Percentiles rank a stretch among this genome's conserved stretches.
Conservation (phyloP, 495 filamentous ascomycete genomes). For the Aspergillus cavernicola region DNA sequence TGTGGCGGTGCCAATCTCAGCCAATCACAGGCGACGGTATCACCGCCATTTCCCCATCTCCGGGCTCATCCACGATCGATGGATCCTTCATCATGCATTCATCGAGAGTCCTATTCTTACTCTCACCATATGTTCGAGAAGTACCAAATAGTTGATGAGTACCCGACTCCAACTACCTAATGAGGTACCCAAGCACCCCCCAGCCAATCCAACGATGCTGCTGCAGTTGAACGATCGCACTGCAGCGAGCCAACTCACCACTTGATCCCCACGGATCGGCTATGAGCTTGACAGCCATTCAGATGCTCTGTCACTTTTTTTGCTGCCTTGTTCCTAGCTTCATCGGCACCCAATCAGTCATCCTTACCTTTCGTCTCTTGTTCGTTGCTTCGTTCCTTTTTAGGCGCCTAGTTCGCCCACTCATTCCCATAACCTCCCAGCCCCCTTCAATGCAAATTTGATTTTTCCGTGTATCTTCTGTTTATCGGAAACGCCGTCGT, state of each 20-base stretch:
- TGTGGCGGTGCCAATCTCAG: constrained; percentile 29
- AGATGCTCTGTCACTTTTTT: constrained; percentile 7
- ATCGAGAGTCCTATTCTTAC: background rate
- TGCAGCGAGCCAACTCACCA: constrained; percentile 22
- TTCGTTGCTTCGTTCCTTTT: constrained; percentile 24
- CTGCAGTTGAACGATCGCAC: constrained; percentile 15
- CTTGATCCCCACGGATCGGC: constrained; percentile 25
- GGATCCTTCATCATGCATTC: background rate
- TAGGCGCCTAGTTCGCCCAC: constrained; percentile 14
- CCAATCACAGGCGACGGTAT: constrained; percentile 31
- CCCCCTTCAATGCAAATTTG: constrained; percentile 11
- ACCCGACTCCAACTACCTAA: constrained; percentile 4
- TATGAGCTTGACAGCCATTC: constrained; percentile 14
- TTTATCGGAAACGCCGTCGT: constrained; percentile 10
- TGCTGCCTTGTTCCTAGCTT: constrained; percentile 25
- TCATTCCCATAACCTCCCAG: constrained; percentile 12
- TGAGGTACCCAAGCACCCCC: constrained; percentile 5
- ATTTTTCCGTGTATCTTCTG: constrained; percentile 4
- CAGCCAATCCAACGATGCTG: constrained; percentile 11
- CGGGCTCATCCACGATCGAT: background rate
- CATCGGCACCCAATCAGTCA: constrained; percentile 32
- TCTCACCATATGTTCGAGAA: background rate
- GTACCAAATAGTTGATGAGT: background rate
- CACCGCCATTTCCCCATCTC: constrained; percentile 34
- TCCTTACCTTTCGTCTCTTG: constrained; percentile 9